Evolutionary conservation across 495 filamentous ascomycete genomes (phyloP).

Genomic region (Hyphodiscus hymeniophilus): DNA sequence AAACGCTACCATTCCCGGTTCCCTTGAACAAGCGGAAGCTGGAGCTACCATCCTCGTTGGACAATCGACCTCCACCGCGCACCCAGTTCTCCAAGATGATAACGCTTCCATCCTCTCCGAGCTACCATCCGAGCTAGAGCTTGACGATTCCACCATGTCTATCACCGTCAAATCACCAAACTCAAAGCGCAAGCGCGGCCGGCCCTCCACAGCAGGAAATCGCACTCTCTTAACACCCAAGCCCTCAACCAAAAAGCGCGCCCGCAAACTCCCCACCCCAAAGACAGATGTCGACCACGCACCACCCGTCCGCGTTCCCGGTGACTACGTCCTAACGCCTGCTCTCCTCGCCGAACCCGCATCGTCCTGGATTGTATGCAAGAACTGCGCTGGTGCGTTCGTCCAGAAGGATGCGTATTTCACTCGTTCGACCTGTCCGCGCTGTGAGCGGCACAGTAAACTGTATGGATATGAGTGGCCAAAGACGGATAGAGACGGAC

Average conservation of each 20-base stretch:
- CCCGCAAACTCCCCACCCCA: slow-evolving; percentile 4
- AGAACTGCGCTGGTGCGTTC: slow-evolving; percentile 70
- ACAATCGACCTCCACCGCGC: slow-evolving; percentile 5
- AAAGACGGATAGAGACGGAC: slow-evolving; percentile 74
- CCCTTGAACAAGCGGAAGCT: slow-evolving; percentile 8
- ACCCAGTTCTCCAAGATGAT: slow-evolving; percentile 12
- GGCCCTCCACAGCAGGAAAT: slow-evolving; percentile 1
- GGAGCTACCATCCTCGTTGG: slow-evolving; percentile 10
- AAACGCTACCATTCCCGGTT: background rate
- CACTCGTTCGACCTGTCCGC: slow-evolving; percentile 74
- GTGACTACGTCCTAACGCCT: slow-evolving; percentile 71
- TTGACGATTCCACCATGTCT: background rate
- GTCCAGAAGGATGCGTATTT: slow-evolving; percentile 81
- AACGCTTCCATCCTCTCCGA: slow-evolving; percentile 10
- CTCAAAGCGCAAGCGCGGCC: slow-evolving; percentile 5
- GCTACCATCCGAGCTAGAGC: background rate
- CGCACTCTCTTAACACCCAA: too few species aligned
- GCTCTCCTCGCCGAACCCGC: slow-evolving; percentile 63
- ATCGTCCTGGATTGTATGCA: slow-evolving; percentile 80
- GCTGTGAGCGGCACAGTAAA: slow-evolving; percentile 93
- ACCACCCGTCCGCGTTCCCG: slow-evolving; percentile 46
- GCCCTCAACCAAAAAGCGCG: background rate
- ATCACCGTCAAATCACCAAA: background rate
- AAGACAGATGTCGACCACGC: slow-evolving; percentile 19
- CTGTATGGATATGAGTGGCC: slow-evolving; percentile 94